phyloP scores from a whole-genome alignment of 1,284 basidiomycete species.

The Xerocomus amazonicus region DNA sequence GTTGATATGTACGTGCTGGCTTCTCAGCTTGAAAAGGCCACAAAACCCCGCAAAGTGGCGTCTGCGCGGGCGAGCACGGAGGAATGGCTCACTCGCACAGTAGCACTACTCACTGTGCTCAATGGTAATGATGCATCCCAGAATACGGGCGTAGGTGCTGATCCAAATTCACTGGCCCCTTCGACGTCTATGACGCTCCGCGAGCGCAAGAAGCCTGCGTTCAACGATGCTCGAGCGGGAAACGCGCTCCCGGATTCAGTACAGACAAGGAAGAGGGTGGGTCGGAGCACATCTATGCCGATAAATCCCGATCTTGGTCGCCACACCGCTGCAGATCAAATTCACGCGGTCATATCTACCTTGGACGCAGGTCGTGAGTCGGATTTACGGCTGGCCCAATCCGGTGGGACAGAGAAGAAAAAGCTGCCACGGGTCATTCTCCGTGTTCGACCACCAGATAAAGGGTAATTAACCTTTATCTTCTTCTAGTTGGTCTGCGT shows the following conservation, averaged over 20 bases:
- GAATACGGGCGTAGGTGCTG: constrained; percentile 7
- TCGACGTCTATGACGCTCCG: constrained; percentile 53
- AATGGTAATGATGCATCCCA: constrained; percentile 6
- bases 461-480: background rate
- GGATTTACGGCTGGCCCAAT: background rate
- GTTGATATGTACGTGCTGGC: background rate
- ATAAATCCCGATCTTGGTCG: background rate
- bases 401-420: constrained; percentile 29
- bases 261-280: background rate
- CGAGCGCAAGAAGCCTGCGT: constrained; percentile 44
- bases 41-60: constrained; percentile 55
- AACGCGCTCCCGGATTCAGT: background rate
- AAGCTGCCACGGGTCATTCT: constrained; percentile 56
- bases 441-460: constrained; percentile 41
- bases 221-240: background rate
- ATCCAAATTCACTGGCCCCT: constrained; percentile 23
- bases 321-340: too few relatives aligned
- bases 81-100: constrained; percentile 55
- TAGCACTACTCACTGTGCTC: constrained; percentile 43
- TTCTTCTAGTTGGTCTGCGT: too few relatives aligned
- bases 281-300: constrained; percentile 12
- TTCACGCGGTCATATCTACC: too few relatives aligned
- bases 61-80: constrained; percentile 37
- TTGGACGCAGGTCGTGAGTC: too few relatives aligned
- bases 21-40: constrained; percentile 65